These are phyloP conservation scores for Trypanosoma grayi DNA, from an alignment of 208 protist species.

Conservation along the genomic window DNA sequence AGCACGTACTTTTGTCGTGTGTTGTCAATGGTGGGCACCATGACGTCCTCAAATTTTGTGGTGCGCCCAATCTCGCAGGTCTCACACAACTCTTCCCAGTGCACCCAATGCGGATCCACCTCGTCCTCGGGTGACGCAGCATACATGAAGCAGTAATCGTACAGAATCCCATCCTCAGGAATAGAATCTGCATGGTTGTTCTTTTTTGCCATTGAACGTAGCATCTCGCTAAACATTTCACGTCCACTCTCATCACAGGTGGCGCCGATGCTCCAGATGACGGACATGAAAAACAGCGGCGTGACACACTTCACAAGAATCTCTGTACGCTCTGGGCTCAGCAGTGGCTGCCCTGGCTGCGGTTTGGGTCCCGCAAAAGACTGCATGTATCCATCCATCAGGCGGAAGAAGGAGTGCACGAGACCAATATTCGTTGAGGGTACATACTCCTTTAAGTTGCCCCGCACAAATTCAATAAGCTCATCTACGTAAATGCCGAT, in stretches of 20 bases:
- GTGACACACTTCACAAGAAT: constrained; percentile 52
- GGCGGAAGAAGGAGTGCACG: constrained; percentile 88
- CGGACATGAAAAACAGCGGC: constrained; percentile 95
- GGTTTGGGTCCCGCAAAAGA: constrained; percentile 47
- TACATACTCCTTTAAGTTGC: constrained; percentile 88
- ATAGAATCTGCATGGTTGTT: constrained; percentile 47
- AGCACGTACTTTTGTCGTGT: constrained; percentile 90
- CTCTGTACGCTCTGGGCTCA: constrained; percentile 44
- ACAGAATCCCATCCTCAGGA: constrained; percentile 71
- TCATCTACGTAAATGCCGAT: constrained; percentile 78
- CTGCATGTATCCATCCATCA: constrained; percentile 91
- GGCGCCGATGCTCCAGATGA: constrained; percentile 96
- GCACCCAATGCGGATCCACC: constrained; percentile 55
- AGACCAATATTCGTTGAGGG: constrained; percentile 93
- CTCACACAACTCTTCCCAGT: constrained; percentile 62
- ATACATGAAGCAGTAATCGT: constrained; percentile 93
- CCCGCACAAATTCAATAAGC: constrained; percentile 85
- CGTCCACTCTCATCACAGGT: constrained; percentile 90
- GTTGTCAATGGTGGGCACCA: constrained; percentile 94
- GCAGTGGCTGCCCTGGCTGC: constrained; percentile 23
- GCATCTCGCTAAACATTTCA: constrained; percentile 83
- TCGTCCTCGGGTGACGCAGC: constrained; percentile 44
- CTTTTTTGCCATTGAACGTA: constrained; percentile 62
- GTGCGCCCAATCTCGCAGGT: constrained; percentile 48
- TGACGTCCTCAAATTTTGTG: constrained; percentile 88